These are phyloP conservation scores for Colletotrichum ledebouriae DNA, from an alignment of 2,329 filamentous ascomycete genomes.

Conservation along the genomic window DNA sequence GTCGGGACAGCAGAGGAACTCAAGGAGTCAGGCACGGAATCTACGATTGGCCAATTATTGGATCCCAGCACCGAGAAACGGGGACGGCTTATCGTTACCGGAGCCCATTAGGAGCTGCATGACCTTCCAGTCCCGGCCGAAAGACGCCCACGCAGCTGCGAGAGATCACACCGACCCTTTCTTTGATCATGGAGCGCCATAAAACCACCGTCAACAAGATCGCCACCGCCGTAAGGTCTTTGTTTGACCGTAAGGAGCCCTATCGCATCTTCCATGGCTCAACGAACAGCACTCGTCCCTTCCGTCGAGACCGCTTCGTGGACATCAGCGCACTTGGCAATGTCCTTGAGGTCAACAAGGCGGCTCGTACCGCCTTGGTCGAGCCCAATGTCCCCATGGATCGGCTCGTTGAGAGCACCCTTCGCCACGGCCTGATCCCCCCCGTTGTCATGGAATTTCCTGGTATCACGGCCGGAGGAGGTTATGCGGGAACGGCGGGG, in stretches of 20 bases:
- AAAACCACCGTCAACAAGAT: constrained; percentile 62
- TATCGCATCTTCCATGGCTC: constrained; percentile 84
- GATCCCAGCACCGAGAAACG: no score
- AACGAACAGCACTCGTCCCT: constrained; percentile 78
- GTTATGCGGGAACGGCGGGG: constrained; percentile 78
- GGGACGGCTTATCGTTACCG: no score
- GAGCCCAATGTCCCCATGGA: constrained; percentile 86
- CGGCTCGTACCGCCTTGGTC: constrained; percentile 71
- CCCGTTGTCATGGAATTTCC: constrained; percentile 84
- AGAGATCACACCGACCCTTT: no score
- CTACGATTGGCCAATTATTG: no score
- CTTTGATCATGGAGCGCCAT: constrained; percentile 62
- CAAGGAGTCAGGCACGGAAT: no score
- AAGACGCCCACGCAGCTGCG: no score
- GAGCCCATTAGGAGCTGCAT: no score
- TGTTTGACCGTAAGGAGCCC: constrained; percentile 64
- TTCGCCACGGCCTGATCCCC: constrained; percentile 75
- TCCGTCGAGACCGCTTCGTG: constrained; percentile 62
- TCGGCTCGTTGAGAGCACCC: constrained; percentile 73
- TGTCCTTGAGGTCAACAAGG: constrained; percentile 73
- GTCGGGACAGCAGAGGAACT: not conserved
- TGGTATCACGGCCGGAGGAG: constrained; percentile 80
- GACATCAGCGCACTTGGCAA: constrained; percentile 75
- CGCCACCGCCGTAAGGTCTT: constrained; percentile 60
- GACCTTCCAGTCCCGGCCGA: no score